Percentiles rank a stretch among this genome's conserved stretches.
These are phyloP conservation scores for Flaveria brownii DNA, from an alignment of 129 eudicot species.

Conservation along the genomic window DNA sequence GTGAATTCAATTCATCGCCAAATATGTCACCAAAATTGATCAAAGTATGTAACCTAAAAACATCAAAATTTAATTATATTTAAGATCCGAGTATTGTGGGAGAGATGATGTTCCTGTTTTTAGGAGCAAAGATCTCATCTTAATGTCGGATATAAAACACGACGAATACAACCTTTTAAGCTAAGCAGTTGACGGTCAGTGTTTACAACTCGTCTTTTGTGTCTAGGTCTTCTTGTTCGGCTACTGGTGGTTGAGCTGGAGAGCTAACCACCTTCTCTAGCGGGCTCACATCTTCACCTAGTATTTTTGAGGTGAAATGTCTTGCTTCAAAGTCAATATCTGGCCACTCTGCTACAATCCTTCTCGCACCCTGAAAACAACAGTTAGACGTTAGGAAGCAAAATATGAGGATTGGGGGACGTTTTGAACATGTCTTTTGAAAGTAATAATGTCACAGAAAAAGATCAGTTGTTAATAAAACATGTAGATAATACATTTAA, in stretches of 20 bases:
- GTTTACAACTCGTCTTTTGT: slow-evolving; percentile 63
- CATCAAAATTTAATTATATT: slow-evolving; percentile 22
- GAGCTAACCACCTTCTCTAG: slow-evolving; percentile 43
- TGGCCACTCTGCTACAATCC: slow-evolving; percentile 93
- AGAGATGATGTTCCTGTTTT: slow-evolving; percentile 18
- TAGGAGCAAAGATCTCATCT: slow-evolving; percentile 18
- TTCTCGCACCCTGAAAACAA: slow-evolving; percentile 70
- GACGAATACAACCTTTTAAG: not conserved
- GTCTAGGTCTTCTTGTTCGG: slow-evolving; percentile 43
- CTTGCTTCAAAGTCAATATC: slow-evolving; percentile 92
- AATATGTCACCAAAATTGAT: slow-evolving; percentile 31
- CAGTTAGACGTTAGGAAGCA: too few relatives aligned
- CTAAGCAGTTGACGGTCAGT: not conserved
- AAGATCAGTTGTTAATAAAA: not conserved
- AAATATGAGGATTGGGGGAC: not conserved
- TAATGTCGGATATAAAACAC: slow-evolving; percentile 13
- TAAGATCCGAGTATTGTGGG: not conserved
- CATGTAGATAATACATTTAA: not conserved
- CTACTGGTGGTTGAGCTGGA: slow-evolving; percentile 31
- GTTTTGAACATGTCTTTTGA: not conserved
- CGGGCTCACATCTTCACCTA: slow-evolving; percentile 60
- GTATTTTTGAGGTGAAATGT: slow-evolving; percentile 68
- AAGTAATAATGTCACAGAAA: not conserved
- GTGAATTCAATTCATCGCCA: slow-evolving; percentile 31
- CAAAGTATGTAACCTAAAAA: slow-evolving; percentile 16